These are phyloP conservation scores for Nicotiana paniculata DNA, from an alignment of 257 asterid species.

Conservation along the genomic window DNA sequence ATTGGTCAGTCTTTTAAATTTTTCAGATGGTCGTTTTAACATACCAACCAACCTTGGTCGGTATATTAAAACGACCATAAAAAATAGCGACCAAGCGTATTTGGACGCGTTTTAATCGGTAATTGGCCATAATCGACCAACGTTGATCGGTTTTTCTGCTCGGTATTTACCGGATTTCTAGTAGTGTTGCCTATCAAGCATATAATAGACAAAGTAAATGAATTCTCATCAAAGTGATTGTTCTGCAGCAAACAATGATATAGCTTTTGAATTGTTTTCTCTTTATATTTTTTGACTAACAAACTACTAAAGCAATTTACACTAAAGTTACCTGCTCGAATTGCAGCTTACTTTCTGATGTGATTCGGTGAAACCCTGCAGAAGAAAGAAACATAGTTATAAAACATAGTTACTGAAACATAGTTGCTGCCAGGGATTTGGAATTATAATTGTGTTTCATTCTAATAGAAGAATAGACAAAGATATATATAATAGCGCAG, in stretches of 20 bases:
- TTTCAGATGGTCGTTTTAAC: no score
- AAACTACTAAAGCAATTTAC: neutral
- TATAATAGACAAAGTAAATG: neutral
- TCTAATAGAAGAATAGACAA: neutral
- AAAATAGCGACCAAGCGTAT: no score
- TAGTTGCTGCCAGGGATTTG: neutral
- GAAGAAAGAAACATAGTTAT: neutral
- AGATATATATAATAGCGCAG: neutral
- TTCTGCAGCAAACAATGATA: neutral
- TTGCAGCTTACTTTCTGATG: neutral
- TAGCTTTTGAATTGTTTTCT: no score
- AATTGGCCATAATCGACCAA: no score
- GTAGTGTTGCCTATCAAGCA: neutral
- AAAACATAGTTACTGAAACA: neutral
- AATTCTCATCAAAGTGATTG: neutral
- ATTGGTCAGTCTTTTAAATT: no score
- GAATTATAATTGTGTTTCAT: neutral
- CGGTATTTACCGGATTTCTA: no score
- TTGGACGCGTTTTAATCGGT: no score
- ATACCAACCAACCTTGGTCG: no score
- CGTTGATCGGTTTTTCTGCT: no score
- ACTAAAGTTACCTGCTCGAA: neutral
- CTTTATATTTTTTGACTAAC: neutral
- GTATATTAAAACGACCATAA: no score
- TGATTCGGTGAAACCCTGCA: neutral